phyloP scores from a whole-genome alignment of 1,284 basidiomycete genomes.

The Puccinia polysora region DNA sequence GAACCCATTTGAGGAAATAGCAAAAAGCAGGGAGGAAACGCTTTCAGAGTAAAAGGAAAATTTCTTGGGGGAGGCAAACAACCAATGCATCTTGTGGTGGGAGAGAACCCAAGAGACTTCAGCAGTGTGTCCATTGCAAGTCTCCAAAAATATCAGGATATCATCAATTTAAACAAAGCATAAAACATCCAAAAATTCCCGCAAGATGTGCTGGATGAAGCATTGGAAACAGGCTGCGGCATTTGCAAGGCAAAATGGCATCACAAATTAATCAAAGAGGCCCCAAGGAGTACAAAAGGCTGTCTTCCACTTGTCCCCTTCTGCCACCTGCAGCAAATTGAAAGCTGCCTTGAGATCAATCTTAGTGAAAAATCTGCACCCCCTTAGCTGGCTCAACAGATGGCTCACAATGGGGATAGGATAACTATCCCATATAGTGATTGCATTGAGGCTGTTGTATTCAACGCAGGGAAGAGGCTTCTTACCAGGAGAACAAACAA shows the following conservation, averaged over 20 bases:
- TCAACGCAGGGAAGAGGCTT: conserved; percentile 44
- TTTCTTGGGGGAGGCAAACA: not conserved
- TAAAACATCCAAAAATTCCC: conserved; percentile 1
- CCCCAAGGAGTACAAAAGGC: conserved; percentile 31
- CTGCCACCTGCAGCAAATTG: conserved; percentile 48
- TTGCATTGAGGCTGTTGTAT: conserved; percentile 41
- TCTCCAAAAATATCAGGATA: conserved; percentile 18
- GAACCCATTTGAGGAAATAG: not conserved
- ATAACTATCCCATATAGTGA: conserved; percentile 43
- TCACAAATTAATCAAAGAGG: conserved; percentile 20
- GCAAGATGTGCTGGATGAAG: conserved; percentile 4
- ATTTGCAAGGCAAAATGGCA: conserved; percentile 32
- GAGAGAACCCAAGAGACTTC: not conserved
- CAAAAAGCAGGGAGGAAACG: not conserved
- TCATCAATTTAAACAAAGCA: conserved; percentile 27
- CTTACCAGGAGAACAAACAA: conserved; percentile 44
- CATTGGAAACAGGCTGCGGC: conserved; percentile 32
- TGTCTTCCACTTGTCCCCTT: conserved; percentile 29
- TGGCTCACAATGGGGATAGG: conserved; percentile 22
- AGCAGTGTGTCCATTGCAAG: not conserved
- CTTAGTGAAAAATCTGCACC: conserved; percentile 44
- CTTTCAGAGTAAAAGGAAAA: not conserved
- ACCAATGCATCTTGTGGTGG: not conserved
- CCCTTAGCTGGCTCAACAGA: not conserved
- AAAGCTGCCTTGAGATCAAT: conserved; percentile 51